A percentile compares a stretch with the other conserved stretches of the same genome.
phyloP scores from a whole-genome alignment of 2,329 filamentous ascomycete species.

The Triangularia verruculosa region DNA sequence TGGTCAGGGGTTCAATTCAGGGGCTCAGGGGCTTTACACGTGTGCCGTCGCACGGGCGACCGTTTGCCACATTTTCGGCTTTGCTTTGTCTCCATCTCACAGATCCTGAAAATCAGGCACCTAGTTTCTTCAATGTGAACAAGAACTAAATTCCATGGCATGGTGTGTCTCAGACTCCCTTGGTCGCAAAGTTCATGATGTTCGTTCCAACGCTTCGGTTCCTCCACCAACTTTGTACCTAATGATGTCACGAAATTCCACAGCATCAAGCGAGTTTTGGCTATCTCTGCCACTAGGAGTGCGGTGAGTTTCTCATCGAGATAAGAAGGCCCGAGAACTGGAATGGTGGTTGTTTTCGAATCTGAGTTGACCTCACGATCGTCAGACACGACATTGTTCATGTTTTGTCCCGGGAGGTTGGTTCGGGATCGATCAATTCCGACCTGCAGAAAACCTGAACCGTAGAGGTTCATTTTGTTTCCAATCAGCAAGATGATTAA shows the following conservation, averaged over 20 bases:
- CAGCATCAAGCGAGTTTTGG: not conserved
- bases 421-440: not conserved
- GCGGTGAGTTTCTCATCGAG: too few species aligned
- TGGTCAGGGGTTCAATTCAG: not conserved
- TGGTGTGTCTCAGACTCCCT: not conserved
- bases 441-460: not conserved
- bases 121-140: not conserved
- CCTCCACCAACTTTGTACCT: not conserved
- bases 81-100: not conserved
- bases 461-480: too few species aligned
- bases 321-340: too few species aligned
- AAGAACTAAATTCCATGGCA: not conserved
- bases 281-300: too few species aligned
- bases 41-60: not conserved
- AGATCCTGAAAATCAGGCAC: not conserved
- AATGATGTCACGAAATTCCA: not conserved
- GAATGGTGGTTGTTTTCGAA: not conserved
- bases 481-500: too few species aligned
- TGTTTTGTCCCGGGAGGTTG: not conserved
- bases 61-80: not conserved
- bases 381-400: not conserved
- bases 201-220: not conserved
- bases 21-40: not conserved
- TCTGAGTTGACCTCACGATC: not conserved
- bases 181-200: not conserved